These are phyloP conservation scores for Ophiostoma perfectum DNA, from an alignment of 2,329 filamentous ascomycete genomes.

Conservation along the genomic window DNA sequence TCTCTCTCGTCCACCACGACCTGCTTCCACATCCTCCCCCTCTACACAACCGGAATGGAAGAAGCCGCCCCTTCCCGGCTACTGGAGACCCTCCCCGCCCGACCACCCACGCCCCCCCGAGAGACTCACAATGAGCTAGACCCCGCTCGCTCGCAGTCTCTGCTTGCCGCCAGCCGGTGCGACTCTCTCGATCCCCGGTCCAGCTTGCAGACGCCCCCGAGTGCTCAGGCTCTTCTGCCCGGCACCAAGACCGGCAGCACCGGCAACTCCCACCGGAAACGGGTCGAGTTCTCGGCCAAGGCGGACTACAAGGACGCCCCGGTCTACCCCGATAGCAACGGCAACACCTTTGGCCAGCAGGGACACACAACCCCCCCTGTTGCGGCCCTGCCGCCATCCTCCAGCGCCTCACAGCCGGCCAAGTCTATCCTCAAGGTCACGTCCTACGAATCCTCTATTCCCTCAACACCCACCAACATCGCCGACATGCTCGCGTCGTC, in stretches of 20 bases:
- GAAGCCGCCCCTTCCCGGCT: conserved; percentile 35
- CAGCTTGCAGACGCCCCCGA: conserved; percentile 50
- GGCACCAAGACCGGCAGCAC: conserved; percentile 28
- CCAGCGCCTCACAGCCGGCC: conserved; percentile 41
- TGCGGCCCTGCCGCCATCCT: conserved; percentile 34
- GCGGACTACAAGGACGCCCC: conserved; percentile 54
- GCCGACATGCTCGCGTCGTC: conserved; percentile 80
- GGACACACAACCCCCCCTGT: conserved; percentile 28
- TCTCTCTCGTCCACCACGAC: neutral
- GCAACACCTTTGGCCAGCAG: neutral
- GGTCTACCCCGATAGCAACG: conserved; percentile 32
- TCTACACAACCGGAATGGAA: conserved; percentile 33
- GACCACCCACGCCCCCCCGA: conserved; percentile 64
- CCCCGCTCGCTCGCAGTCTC: conserved; percentile 34
- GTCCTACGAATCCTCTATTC: conserved; percentile 30
- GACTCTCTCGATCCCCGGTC: conserved; percentile 38
- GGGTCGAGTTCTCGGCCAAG: conserved; percentile 52
- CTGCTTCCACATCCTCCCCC: neutral
- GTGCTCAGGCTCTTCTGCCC: conserved; percentile 40
- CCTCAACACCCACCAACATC: conserved; percentile 52
- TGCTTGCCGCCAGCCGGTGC: conserved; percentile 29
- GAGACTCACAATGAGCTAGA: conserved; percentile 43
- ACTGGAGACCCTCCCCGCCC: conserved; percentile 50
- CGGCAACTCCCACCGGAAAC: conserved; percentile 47
- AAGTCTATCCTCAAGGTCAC: conserved; percentile 75